Evolutionary conservation across 1,284 basidiomycete species (phyloP), one percentile per base, ranked within the genome.

Genomic region (Melampsora larici-populina): DNA sequence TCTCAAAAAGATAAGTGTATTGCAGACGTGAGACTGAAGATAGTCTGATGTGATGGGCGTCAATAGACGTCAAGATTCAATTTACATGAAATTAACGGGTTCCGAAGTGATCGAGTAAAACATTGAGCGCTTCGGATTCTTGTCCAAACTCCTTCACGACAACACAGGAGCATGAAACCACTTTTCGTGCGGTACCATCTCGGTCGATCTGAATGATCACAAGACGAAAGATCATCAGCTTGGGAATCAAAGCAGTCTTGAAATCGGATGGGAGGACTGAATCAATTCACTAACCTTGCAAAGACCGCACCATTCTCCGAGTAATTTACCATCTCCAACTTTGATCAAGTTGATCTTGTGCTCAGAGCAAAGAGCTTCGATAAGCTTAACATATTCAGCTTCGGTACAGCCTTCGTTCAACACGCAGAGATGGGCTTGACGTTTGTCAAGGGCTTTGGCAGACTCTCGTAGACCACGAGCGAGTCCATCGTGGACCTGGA

Each of bases 331-430:
- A 58, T 76, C 73, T 24, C 73, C 73, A 43, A 76, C 73, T 31
- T 76, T 76, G 73, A 76, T 76, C 24, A 76, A 64, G 65, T 76
- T 76, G 40, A 68, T 76, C 29, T 76, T 76, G 73, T 76, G 73
- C 66, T 76, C 73, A n/a, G 73, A 55, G 51, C 73, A 76, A 8
- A 76, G 65, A 18, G 73, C 73, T 62, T 76, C 73, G 43, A 76
- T 76, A 46, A 76, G 73, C 24, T 76, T 76, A 49, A 76, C 65
- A 36, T 76, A 76, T 21, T 65, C 65, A 13, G 65, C 65, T 63
- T 76, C 73, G 4, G 65, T 76, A 36, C 73, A 76, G 51, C 73
- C 65, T 68, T 76, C 73, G 55, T 76, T 76, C n/a, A 76, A 64
- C 15, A 76, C 73, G 43, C 73, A 76, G 31, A 76, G 66, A 62